phyloP scores from a whole-genome alignment of 2,329 filamentous ascomycete species.

The Penicillium sp. region DNA sequence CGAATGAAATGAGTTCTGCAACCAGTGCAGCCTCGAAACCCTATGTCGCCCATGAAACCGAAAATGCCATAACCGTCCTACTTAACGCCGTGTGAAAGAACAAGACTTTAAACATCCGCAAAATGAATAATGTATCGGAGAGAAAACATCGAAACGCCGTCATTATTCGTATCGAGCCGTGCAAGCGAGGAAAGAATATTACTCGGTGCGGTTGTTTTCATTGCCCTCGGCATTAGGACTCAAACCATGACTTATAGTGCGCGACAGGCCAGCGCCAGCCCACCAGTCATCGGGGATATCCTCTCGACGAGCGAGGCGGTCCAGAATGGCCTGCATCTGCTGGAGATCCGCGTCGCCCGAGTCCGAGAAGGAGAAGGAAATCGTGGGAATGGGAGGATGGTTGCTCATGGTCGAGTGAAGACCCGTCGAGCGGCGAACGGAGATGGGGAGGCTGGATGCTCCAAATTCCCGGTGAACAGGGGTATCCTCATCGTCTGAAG shows the following conservation, averaged over 20 bases:
- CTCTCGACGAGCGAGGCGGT: conserved; percentile 62
- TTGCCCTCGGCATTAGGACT: conserved; percentile 23
- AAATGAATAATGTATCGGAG: neutral
- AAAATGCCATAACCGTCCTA: neutral
- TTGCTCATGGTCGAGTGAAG: conserved; percentile 32
- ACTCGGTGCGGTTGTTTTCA: conserved; percentile 14
- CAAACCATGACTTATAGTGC: conserved; percentile 42
- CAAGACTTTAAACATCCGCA: neutral
- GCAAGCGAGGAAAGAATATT: neutral
- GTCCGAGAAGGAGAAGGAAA: conserved; percentile 31
- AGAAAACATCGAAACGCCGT: neutral
- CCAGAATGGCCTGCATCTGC: conserved; percentile 67
- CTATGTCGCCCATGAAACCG: neutral
- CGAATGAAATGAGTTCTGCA: conserved; percentile 1
- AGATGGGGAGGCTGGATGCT: conserved; percentile 13
- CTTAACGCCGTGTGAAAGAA: neutral
- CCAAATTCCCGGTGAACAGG: conserved; percentile 9
- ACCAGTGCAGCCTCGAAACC: conserved; percentile 5
- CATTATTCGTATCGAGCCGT: neutral
- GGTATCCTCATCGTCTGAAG: conserved; percentile 31
- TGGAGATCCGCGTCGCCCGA: conserved; percentile 44
- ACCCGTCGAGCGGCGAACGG: conserved; percentile 22
- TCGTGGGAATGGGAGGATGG: conserved; percentile 32
- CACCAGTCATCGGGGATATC: conserved; percentile 82
- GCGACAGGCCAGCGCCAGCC: conserved; percentile 63